Base-by-base conservation (phyloP, 1,284 basidiomycete genomes). In the Lentinula novae-zelandiae region DNA sequence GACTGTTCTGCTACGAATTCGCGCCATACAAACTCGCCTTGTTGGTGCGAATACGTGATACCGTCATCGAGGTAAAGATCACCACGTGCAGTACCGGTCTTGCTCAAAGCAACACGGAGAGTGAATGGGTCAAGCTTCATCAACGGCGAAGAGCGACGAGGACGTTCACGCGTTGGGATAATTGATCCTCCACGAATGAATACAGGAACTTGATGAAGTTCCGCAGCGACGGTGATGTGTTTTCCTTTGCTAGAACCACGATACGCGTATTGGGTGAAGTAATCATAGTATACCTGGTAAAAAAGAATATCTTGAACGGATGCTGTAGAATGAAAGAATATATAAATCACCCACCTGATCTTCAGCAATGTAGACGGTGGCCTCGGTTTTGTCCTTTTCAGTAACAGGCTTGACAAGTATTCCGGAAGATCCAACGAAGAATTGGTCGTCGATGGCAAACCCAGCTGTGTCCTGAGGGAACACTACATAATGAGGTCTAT, bases 41-140 rank as follows among this genome's bases (percentile, higher is more conserved):
- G 69, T 66, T 87, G 78, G 75, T 95, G 89, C 1, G 82, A 79
- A 73, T 89, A 98, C 0, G 90, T 87, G 65, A 92, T 91, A 6
- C 97, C 96, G 69, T 99, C 97, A 72, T 99, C 97, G 59, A 97
- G 82, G 75, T 99, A 99, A 42, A 99, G 80, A 71, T 95, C 90
- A 39, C 96, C 96, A 2, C 71, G 70, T 0, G 96, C 95, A 7
- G 67, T 70, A 27, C 86, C 84, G 2, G 80, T 71, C 60, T 86
- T 85, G 75, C 84, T 83, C 20, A 97, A 78, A 0, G 95, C 93
- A 27, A 98, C 80, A 61, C 90, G 86, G 42, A 99, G 83, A 0
- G 96, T 98, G 79, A 97, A 93, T 0, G 97, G 97, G 72, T 99
- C 97, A 59, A 81, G 76, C 77, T 89, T 92, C 89, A 96, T 96